phyloP scores from a whole-genome alignment of 805 yeast genomes.

The Debaryomyces tyrocola region DNA sequence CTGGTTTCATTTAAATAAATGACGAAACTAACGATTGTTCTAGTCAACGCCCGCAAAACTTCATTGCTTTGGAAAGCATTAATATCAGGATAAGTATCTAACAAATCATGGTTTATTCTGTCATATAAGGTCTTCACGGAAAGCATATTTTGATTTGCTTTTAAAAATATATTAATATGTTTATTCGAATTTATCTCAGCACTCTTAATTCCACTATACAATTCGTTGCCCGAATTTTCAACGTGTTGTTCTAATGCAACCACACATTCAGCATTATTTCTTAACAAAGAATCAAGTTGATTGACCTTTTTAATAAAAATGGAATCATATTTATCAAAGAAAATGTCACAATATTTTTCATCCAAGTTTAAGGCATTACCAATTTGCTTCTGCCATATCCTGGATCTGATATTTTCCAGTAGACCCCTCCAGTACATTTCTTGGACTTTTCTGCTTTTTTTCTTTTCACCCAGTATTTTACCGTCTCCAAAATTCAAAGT shows the following conservation, averaged over 20 bases:
- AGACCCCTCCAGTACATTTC: slow-evolving; percentile 26
- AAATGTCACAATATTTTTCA: slow-evolving; percentile 12
- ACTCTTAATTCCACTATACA: neutral
- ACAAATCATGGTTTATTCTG: slow-evolving; percentile 13
- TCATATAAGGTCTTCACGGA: slow-evolving; percentile 8
- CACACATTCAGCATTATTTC: neutral
- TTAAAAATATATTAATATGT: slow-evolving; percentile 4
- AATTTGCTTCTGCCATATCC: slow-evolving; percentile 52
- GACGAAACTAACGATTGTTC: slow-evolving; percentile 32
- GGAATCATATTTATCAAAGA: slow-evolving; percentile 8
- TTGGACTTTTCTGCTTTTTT: slow-evolving; percentile 4
- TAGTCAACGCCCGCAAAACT: slow-evolving; percentile 11
- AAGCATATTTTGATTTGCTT: slow-evolving; percentile 4
- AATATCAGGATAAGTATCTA: slow-evolving; percentile 21
- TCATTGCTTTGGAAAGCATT: slow-evolving; percentile 15
- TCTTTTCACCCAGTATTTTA: slow-evolving; percentile 5
- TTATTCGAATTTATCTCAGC: slow-evolving; percentile 1
- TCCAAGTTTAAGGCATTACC: slow-evolving; percentile 23
- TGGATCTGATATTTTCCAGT: slow-evolving; percentile 32
- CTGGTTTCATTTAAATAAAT: slow-evolving; percentile 13
- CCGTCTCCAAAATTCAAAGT: slow-evolving; percentile 5
- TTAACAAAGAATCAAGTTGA: neutral
- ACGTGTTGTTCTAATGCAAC: neutral
- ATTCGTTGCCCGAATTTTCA: neutral
- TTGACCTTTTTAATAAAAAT: neutral